Base-by-base conservation (phyloP, 2,329 filamentous ascomycete genomes). In the Neofusicoccum sp. region DNA sequence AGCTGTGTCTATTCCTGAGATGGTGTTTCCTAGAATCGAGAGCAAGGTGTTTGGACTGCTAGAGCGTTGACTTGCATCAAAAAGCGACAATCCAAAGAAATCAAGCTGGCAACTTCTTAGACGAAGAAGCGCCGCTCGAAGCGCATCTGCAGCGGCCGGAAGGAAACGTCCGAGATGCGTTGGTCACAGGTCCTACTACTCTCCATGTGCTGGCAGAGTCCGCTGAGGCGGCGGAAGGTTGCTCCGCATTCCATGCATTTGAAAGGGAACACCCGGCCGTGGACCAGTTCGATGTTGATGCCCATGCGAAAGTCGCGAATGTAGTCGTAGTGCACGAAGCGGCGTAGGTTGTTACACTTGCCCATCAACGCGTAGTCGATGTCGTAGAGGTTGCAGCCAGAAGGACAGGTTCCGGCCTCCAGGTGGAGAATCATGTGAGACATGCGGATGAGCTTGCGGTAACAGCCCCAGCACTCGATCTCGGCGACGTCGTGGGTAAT, bases 201-300 rank as follows among this genome's bases (percentile, higher is more conserved):
- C 44, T 60, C 56, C 3, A 60, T 29, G 44, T 60, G 56, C 33
- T 60, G 56, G 12, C 43, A 60, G 34, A 60, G 56, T n/a, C 43
- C 33, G 29, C 56, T 60, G 12, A 60, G 34, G 6, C 37, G 34
- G 11, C 44, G 44, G 28, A 41, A 60, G 11, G 7, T 33, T 16
- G 12, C 12, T 6, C 36, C 22, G 12, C 56, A 60, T 4, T 9
- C 28, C 43, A n/a, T 37, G 16, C 56, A 60, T 14, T 33, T 22
- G 45, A 49, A 60, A 2, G 56, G 56, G 12, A 49, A 22, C 31
- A 16, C 28, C 1, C 45, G 31, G 7, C 43, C 28, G 33, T 60
- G 11, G 12, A 60, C 43, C 3, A 39, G 7, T 12, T 29, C 29
- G 12, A 41, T 47, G 12, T 41, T 11, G 16, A 48, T 16, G 22